These are phyloP conservation scores for Lepraria neglecta DNA, from an alignment of 495 filamentous ascomycete species.

Conservation along the genomic window DNA sequence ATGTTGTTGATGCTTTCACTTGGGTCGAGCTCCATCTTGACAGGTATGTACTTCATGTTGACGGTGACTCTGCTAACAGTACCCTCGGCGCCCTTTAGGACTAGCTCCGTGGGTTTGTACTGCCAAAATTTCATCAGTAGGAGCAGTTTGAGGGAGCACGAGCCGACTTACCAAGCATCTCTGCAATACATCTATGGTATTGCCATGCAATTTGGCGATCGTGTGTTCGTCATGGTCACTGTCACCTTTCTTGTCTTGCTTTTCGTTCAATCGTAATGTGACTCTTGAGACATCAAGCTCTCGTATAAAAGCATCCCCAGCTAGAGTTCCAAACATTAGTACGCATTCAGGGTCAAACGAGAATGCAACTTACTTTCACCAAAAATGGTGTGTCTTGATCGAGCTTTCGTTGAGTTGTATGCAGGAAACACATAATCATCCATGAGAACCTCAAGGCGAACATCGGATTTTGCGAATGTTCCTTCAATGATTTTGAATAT, in stretches of 20 bases:
- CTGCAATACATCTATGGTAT: conserved; percentile 78
- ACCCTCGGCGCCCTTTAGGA: conserved; percentile 68
- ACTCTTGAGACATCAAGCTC: conserved; percentile 93
- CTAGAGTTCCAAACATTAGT: conserved; percentile 31
- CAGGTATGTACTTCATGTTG: conserved; percentile 86
- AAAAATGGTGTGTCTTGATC: conserved; percentile 57
- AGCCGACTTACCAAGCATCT: conserved; percentile 64
- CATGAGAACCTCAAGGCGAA: conserved; percentile 80
- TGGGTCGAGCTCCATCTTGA: conserved; percentile 88
- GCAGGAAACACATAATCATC: conserved; percentile 92
- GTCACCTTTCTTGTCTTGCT: conserved; percentile 66
- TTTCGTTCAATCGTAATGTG: conserved; percentile 74
- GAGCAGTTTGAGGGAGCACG: not conserved
- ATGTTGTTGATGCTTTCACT: conserved; percentile 98
- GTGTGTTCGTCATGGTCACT: conserved; percentile 61
- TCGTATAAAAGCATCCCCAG: conserved; percentile 90
- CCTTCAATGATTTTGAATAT: conserved; percentile 92
- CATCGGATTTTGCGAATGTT: conserved; percentile 66
- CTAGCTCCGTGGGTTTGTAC: conserved; percentile 83
- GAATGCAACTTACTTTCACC: conserved; percentile 58
- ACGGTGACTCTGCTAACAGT: conserved; percentile 76
- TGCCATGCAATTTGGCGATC: conserved; percentile 75
- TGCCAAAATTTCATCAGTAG: conserved; percentile 33
- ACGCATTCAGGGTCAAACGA: not conserved
- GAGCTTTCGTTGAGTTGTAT: conserved; percentile 71